Conservation (phyloP, 345 rosid genomes). For the Pistacia integerrima region DNA sequence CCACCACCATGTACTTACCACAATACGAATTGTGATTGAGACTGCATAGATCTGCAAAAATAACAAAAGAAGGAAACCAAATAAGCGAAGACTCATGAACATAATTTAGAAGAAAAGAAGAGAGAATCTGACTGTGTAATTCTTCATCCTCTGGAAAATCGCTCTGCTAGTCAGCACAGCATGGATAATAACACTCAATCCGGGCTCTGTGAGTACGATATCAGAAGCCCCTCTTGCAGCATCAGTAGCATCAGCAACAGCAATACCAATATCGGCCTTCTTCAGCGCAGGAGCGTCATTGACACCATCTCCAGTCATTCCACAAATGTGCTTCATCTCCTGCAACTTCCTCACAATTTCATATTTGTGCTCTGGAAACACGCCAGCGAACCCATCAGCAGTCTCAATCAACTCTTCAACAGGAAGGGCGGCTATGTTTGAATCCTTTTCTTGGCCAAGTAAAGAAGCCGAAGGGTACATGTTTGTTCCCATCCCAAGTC, state of each 20-base stretch:
- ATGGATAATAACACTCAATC: conserved; percentile 86
- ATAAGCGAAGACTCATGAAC: not conserved
- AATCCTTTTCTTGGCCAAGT: conserved; percentile 75
- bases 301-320: conserved; percentile 98
- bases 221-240: conserved; percentile 87
- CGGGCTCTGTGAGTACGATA: conserved; percentile 81
- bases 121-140: conserved; percentile 63
- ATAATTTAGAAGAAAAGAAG: not conserved
- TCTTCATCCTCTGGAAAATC: conserved; percentile 95
- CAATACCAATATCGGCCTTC: conserved; percentile 95
- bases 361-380: conserved; percentile 96
- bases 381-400: conserved; percentile 96
- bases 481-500: conserved; percentile 95
- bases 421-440: conserved; percentile 62
- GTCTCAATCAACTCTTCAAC: conserved; percentile 84
- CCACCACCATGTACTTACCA: conserved; percentile 42
- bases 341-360: conserved; percentile 95
- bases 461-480: conserved; percentile 93
- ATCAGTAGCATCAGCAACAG: conserved; percentile 92
- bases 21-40: conserved; percentile 95
- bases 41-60: conserved; percentile 79
- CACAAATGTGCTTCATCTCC: conserved; percentile 79
- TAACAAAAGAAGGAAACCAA: not conserved
- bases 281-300: conserved; percentile 95
- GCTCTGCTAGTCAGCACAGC: conserved; percentile 90